phyloP scores from a whole-genome alignment of 2,329 filamentous ascomycete species.

The Colletotrichum sp. region DNA sequence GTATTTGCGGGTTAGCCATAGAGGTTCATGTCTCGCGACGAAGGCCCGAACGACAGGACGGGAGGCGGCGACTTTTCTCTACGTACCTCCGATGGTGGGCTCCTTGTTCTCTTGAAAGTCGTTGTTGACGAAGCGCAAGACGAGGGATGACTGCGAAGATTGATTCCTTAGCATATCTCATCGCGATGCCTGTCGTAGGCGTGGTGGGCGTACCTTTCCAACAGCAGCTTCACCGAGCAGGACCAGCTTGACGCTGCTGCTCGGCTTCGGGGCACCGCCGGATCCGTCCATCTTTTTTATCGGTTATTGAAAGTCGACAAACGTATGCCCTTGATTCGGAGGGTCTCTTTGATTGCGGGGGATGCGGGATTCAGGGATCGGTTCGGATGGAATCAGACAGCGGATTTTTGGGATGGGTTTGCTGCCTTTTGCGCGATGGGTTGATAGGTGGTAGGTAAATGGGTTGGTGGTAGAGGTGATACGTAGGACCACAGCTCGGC shows the following conservation, averaged over 20 bases:
- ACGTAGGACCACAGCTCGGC: slow-evolving; percentile 15
- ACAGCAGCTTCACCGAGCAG: slow-evolving; percentile 96
- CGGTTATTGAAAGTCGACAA: not conserved
- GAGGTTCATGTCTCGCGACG: not conserved
- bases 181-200: not conserved
- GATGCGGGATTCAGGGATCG: not conserved
- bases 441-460: slow-evolving; percentile 8
- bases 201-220: slow-evolving; percentile 76
- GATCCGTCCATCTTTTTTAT: slow-evolving; percentile 70
- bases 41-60: not conserved
- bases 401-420: not conserved
- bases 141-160: slow-evolving; percentile 80
- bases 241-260: slow-evolving; percentile 99
- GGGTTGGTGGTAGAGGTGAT: not conserved
- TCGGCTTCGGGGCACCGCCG: slow-evolving; percentile 80
- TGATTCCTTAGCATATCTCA: slow-evolving; percentile 15
- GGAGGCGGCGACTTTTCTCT: not conserved
- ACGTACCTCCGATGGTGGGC: slow-evolving; percentile 93
- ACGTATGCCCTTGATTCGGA: not conserved
- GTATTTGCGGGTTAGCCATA: slow-evolving; percentile 3
- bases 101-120: slow-evolving; percentile 99
- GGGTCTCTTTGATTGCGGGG: not conserved
- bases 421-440: slow-evolving; percentile 15
- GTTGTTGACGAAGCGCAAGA: slow-evolving; percentile 98
- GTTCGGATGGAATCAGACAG: not conserved